phyloP scores from a whole-genome alignment of 2,329 filamentous ascomycete genomes.

The Aspergillus sp. region DNA sequence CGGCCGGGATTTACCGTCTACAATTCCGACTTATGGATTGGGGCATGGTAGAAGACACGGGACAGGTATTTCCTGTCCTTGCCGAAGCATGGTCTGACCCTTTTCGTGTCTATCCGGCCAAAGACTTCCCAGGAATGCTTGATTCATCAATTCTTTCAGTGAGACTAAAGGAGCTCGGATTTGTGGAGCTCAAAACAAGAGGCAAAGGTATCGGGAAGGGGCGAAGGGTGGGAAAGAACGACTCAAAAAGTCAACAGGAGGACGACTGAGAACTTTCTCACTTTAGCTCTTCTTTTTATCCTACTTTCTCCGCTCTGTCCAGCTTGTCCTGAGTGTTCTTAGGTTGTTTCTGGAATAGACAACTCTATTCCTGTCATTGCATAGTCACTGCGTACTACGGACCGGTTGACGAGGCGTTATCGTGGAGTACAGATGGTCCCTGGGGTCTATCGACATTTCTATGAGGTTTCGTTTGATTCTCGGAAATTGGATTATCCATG shows the following conservation, averaged over 20 bases:
- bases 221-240: constrained; percentile 23
- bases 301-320: background rate
- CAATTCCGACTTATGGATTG: constrained; percentile 53
- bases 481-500: background rate
- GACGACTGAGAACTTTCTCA: background rate
- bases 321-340: background rate
- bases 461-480: background rate
- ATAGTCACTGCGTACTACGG: background rate
- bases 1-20: constrained; percentile 49
- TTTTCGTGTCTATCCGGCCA: constrained; percentile 48
- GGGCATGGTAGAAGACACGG: constrained; percentile 40
- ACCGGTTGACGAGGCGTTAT: background rate
- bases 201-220: constrained; percentile 42
- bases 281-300: background rate
- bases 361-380: background rate
- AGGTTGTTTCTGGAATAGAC: background rate
- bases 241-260: background rate
- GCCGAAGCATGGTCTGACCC: constrained; percentile 46
- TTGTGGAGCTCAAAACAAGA: constrained; percentile 47
- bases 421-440: background rate
- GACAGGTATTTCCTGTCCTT: constrained; percentile 43
- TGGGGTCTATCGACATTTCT: background rate
- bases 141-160: constrained; percentile 45
- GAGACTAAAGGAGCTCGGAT: constrained; percentile 46
- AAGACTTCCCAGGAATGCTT: constrained; percentile 51